phyloP scores from a whole-genome alignment of 1,139 yeast species.

The Taphrina communis region DNA sequence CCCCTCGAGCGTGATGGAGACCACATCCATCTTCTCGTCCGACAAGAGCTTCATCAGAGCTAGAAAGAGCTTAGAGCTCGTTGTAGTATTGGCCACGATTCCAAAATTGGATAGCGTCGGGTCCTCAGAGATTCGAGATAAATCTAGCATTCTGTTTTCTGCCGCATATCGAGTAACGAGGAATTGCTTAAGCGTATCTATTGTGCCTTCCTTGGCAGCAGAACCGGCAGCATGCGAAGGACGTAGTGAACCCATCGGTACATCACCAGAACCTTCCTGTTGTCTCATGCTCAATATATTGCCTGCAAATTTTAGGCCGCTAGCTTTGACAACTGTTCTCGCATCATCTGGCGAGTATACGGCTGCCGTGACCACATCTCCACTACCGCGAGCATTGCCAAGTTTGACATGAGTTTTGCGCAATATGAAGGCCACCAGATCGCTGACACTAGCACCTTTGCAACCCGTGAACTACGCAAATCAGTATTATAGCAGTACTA shows the following conservation, averaged over 20 bases:
- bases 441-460: conserved; percentile 40
- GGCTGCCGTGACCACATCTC: conserved; percentile 27
- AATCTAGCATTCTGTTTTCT: conserved; percentile 68
- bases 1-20: conserved; percentile 75
- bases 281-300: conserved; percentile 55
- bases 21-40: conserved; percentile 59
- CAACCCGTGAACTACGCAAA: conserved; percentile 32
- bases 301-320: conserved; percentile 83
- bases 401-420: conserved; percentile 38
- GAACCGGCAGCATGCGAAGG: conserved; percentile 36
- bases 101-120: conserved; percentile 67
- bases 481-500: background rate
- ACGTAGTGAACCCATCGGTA: conserved; percentile 13
- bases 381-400: conserved; percentile 19
- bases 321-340: conserved; percentile 28
- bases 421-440: conserved; percentile 37
- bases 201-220: conserved; percentile 55
- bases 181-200: conserved; percentile 67
- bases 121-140: conserved; percentile 72
- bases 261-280: conserved; percentile 45
- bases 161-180: conserved; percentile 71
- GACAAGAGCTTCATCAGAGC: conserved; percentile 85
- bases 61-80: conserved; percentile 68
- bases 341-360: conserved; percentile 34
- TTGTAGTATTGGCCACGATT: conserved; percentile 63